Percentiles rank a stretch among this genome's conserved stretches.
These are phyloP conservation scores for Tricholoma hemisulphureum DNA, from an alignment of 768 basidiomycete genomes.

Conservation along the genomic window DNA sequence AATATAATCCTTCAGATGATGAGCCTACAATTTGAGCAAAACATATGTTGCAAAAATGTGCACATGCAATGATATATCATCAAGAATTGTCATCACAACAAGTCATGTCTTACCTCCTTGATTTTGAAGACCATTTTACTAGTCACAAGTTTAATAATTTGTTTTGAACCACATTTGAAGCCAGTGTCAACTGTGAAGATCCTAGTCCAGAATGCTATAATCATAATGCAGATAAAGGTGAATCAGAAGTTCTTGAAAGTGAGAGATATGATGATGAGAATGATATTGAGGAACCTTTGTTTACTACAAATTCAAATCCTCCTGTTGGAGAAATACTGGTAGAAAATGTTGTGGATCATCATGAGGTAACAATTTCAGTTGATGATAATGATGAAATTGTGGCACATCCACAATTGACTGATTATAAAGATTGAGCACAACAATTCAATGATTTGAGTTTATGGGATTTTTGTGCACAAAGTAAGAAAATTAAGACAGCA, in stretches of 20 bases:
- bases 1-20: slow-evolving; percentile 16
- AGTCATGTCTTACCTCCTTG: slow-evolving; percentile 34
- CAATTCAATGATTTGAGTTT: neutral
- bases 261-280: too few relatives aligned
- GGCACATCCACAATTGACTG: neutral
- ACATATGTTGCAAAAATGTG: slow-evolving; percentile 35
- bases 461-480: neutral
- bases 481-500: neutral
- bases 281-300: too few relatives aligned
- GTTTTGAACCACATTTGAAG: slow-evolving; percentile 36
- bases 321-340: too few relatives aligned
- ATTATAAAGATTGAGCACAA: neutral
- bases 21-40: slow-evolving; percentile 23
- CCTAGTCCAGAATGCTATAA: slow-evolving; percentile 27
- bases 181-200: slow-evolving; percentile 15
- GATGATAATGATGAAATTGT: neutral
- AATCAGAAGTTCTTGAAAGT: too few relatives aligned
- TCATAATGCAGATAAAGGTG: too few relatives aligned
- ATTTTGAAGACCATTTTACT: slow-evolving; percentile 35
- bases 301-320: too few relatives aligned
- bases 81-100: slow-evolving; percentile 42
- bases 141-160: slow-evolving; percentile 34
- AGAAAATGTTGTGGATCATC: too few relatives aligned
- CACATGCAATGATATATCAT: slow-evolving; percentile 33
- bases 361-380: neutral